These are phyloP conservation scores for Colletotrichum phormii DNA, from an alignment of 2,329 filamentous ascomycete species.

Conservation along the genomic window DNA sequence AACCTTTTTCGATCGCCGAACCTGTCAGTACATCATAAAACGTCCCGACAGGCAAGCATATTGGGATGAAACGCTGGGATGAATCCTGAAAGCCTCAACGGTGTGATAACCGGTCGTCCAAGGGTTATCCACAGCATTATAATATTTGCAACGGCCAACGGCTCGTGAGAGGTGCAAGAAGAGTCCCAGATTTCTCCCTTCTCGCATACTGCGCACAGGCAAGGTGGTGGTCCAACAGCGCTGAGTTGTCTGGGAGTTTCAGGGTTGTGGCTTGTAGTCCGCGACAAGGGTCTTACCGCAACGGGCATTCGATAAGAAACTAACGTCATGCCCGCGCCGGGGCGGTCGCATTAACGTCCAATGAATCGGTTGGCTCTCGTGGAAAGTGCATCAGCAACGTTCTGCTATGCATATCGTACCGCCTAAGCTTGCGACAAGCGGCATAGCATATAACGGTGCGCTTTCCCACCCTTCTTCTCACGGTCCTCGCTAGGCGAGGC, in stretches of 20 bases:
- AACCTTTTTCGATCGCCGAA: slow-evolving; percentile 22
- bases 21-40: slow-evolving; percentile 34
- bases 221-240: not conserved
- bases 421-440: slow-evolving; percentile 8
- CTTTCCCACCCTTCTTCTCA: not conserved
- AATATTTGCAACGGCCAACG: not conserved
- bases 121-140: not conserved
- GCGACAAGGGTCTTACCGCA: slow-evolving; percentile 29
- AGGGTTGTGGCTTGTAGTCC: slow-evolving; percentile 14
- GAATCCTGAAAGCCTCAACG: slow-evolving; percentile 10
- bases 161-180: not conserved
- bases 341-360: slow-evolving; percentile 13
- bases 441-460: not conserved
- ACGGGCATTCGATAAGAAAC: slow-evolving; percentile 34
- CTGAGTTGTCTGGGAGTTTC: slow-evolving; percentile 21
- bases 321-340: slow-evolving; percentile 33
- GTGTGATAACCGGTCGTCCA: slow-evolving; percentile 8
- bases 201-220: not conserved
- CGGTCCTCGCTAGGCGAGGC: not conserved
- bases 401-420: not conserved
- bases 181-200: not conserved
- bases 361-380: not conserved
- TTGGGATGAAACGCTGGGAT: slow-evolving; percentile 36
- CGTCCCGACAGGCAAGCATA: slow-evolving; percentile 11
- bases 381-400: not conserved